These are phyloP conservation scores for Rhizopus arrhizus DNA, from an alignment of 371 early-diverging fungal genomes.

Conservation along the genomic window DNA sequence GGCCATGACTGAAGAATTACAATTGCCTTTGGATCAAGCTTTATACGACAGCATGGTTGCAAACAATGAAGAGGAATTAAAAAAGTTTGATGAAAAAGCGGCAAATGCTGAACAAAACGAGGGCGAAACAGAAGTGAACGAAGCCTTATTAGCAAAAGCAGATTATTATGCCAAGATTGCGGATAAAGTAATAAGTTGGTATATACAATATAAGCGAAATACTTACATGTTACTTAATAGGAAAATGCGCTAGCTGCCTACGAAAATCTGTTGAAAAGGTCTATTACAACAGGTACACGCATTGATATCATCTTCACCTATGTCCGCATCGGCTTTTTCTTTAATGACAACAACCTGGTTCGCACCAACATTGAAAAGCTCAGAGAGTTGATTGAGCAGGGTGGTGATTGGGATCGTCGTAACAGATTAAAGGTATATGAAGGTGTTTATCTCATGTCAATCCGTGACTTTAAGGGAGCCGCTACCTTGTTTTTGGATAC, in stretches of 20 bases:
- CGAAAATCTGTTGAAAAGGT: constrained; percentile 79
- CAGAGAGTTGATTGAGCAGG: constrained; percentile 91
- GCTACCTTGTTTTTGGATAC: constrained; percentile 91
- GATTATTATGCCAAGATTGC: constrained; percentile 91
- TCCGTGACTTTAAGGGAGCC: constrained; percentile 95
- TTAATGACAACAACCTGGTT: constrained; percentile 77
- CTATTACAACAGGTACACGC: constrained; percentile 89
- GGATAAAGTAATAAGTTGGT: constrained; percentile 71
- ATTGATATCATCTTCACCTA: constrained; percentile 92
- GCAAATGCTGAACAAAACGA: constrained; percentile 88
- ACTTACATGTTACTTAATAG: constrained; percentile 30
- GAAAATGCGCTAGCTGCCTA: constrained; percentile 89
- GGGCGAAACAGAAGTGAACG: constrained; percentile 94
- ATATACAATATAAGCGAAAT: no score
- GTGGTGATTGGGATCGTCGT: constrained; percentile 99
- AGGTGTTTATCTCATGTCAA: constrained; percentile 90
- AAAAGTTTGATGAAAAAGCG: constrained; percentile 81
- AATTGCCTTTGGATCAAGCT: constrained; percentile 57
- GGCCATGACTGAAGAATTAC: constrained; percentile 65
- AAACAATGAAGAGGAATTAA: constrained; percentile 76
- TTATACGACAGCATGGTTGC: constrained; percentile 59
- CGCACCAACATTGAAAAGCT: constrained; percentile 81
- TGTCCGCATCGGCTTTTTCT: constrained; percentile 97
- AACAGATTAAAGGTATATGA: constrained; percentile 99
- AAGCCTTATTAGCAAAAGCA: constrained; percentile 90